Evolutionary conservation across 164 flowering plant species (phyloP).

Genomic region (Platanus orientalis): DNA sequence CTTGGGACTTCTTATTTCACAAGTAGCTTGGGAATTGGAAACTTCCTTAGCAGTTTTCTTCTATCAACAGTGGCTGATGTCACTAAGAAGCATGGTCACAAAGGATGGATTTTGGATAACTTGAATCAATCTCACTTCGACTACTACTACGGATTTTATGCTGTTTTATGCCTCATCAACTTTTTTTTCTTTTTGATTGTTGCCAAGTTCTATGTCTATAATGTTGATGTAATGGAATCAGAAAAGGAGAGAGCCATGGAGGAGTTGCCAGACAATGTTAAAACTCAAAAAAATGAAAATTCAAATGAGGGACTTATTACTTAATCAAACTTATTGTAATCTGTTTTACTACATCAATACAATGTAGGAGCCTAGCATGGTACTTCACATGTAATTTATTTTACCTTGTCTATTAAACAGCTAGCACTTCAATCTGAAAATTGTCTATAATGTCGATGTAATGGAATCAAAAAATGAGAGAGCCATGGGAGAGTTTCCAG

Average conservation of each 20-base stretch:
- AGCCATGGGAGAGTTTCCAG: not conserved
- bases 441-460: constrained; percentile 40
- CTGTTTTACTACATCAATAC: not conserved
- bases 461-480: constrained; percentile 18
- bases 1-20: constrained; percentile 57
- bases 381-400: no score
- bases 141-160: constrained; percentile 47
- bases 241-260: constrained; percentile 16
- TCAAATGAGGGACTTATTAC: not conserved
- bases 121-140: constrained; percentile 56
- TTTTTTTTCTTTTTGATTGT: constrained; percentile 37
- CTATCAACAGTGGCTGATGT: constrained; percentile 34
- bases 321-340: not conserved
- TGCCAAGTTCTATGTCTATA: constrained; percentile 44
- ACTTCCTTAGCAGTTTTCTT: constrained; percentile 48
- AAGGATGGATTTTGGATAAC: constrained; percentile 54
- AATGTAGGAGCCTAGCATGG: not conserved
- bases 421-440: no score
- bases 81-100: constrained; percentile 32
- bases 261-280: not conserved
- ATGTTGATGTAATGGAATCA: constrained; percentile 23
- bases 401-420: no score
- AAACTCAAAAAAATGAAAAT: not conserved
- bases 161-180: constrained; percentile 40
- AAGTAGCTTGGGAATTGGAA: constrained; percentile 46